Conservation (phyloP, 306 rosid genomes). For the Vigna reflexopilosa region DNA sequence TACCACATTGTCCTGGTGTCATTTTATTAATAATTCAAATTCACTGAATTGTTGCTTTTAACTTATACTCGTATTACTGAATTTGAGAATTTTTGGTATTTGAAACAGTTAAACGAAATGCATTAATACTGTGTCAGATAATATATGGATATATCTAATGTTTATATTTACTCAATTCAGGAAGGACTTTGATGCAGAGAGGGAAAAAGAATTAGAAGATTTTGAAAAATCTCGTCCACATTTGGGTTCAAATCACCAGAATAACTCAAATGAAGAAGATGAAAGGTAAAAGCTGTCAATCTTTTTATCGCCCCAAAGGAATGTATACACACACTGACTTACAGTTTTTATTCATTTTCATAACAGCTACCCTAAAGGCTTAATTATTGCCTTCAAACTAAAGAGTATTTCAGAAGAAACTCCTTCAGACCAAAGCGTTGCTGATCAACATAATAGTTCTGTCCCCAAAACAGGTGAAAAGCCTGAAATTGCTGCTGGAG, state of each 20-base stretch:
- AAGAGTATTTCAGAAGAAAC: conserved; percentile 56
- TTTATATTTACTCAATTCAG: conserved; percentile 52
- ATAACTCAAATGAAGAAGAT: conserved; percentile 55
- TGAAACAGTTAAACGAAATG: conserved; percentile 17
- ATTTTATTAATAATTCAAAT: conserved; percentile 10
- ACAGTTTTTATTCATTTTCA: conserved; percentile 37
- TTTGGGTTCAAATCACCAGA: conserved; percentile 47
- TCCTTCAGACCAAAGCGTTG: conserved; percentile 51
- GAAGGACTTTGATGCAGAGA: conserved; percentile 79
- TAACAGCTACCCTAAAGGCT: conserved; percentile 88
- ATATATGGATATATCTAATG: conserved; percentile 8
- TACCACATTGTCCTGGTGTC: conserved; percentile 6
- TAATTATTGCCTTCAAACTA: conserved; percentile 75
- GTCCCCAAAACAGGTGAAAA: conserved; percentile 46
- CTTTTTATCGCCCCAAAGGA: not conserved
- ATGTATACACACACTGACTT: not conserved
- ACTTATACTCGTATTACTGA: not conserved
- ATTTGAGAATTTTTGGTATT: not conserved
- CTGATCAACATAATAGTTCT: conserved; percentile 34
- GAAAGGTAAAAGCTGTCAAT: conserved; percentile 49
- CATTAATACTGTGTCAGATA: not conserved
- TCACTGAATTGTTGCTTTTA: not conserved
- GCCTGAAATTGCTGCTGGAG: conserved; percentile 14
- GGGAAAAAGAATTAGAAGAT: conserved; percentile 63
- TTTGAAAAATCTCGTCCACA: conserved; percentile 56